phyloP scores from a whole-genome alignment of 306 rosid genomes.

The Casuarina cunninghamiana region DNA sequence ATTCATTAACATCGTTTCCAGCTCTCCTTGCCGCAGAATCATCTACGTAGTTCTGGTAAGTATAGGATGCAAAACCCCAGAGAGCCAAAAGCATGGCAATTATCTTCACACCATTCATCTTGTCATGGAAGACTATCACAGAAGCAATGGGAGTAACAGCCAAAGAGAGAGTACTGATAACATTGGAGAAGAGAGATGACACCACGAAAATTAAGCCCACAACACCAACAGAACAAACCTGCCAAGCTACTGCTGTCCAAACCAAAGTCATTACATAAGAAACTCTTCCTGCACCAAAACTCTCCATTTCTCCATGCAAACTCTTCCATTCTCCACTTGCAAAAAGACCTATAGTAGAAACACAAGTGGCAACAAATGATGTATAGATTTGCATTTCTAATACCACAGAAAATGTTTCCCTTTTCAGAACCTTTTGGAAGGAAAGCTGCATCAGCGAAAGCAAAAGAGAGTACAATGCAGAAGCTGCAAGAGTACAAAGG shows the following conservation, averaged over 20 bases:
- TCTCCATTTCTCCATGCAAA: slow-evolving; percentile 69
- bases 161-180: slow-evolving; percentile 80
- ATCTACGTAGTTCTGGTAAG: slow-evolving; percentile 83
- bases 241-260: slow-evolving; percentile 82
- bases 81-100: slow-evolving; percentile 84
- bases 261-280: slow-evolving; percentile 75
- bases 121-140: slow-evolving; percentile 73
- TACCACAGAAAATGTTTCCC: slow-evolving; percentile 82
- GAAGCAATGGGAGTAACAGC: slow-evolving; percentile 87
- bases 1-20: slow-evolving; percentile 21
- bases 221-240: slow-evolving; percentile 86
- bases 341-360: slow-evolving; percentile 61
- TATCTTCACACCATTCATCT: slow-evolving; percentile 82
- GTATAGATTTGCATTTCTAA: slow-evolving; percentile 92
- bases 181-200: slow-evolving; percentile 89
- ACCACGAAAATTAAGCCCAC: slow-evolving; percentile 82
- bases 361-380: slow-evolving; percentile 69
- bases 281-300: slow-evolving; percentile 54
- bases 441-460: slow-evolving; percentile 86
- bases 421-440: slow-evolving; percentile 74
- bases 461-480: slow-evolving; percentile 73
- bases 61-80: slow-evolving; percentile 76
- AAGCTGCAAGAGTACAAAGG: slow-evolving; percentile 81
- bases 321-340: slow-evolving; percentile 78
- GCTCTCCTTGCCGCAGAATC: slow-evolving; percentile 48